Base-by-base conservation (phyloP, 75 land plant genomes). In the Pinus taeda region DNA sequence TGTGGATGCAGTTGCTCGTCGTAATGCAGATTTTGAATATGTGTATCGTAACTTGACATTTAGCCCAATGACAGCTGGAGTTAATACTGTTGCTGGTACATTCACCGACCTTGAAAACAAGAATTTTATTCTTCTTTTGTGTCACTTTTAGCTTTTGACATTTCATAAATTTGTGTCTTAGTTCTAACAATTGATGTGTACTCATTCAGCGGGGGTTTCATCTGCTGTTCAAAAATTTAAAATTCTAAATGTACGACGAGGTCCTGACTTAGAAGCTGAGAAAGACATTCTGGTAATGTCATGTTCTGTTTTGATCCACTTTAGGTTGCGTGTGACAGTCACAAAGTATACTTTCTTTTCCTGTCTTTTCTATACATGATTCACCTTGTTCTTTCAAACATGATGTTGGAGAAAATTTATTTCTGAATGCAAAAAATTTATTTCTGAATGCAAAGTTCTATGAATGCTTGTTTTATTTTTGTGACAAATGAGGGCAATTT, bases 21-120 rank as follows among this genome's bases (percentile, higher is more conserved):
- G 99, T 18, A 96, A 96, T 86, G 89, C 97, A 26, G 99, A 96
- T 71, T 96, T 96, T 81, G 92, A 94, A 59, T 88, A 92, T 77
- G 84, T 94, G 22, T 96, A 94, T 67, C 86, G 83, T 36, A 90
- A 79, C 49, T 87, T 96, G 93, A 30, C 78, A 22, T 96, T 96
- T 88, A 85, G 86, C 70, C 86, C 87, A 15, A 84, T 82, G 37
- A 63, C 86, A 21, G 74, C 73, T 61, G 58, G 83, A 39, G 57
- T 80, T 20, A 83, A 67, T 76, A 59, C 81, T 78, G 77, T 88
- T 66, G 79, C 87, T 79, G 88, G 95, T 95, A 82, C 75, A 74
- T 45, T 76, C 69, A 59, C 49, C 57, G 65, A 30, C 78, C 59
- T 78, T 37, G 14, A 42, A 49, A 3, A 21, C 17, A 60, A 74